These are phyloP conservation scores for Pouteria campechiana DNA, from an alignment of 179 eudicot genomes.

Conservation along the genomic window DNA sequence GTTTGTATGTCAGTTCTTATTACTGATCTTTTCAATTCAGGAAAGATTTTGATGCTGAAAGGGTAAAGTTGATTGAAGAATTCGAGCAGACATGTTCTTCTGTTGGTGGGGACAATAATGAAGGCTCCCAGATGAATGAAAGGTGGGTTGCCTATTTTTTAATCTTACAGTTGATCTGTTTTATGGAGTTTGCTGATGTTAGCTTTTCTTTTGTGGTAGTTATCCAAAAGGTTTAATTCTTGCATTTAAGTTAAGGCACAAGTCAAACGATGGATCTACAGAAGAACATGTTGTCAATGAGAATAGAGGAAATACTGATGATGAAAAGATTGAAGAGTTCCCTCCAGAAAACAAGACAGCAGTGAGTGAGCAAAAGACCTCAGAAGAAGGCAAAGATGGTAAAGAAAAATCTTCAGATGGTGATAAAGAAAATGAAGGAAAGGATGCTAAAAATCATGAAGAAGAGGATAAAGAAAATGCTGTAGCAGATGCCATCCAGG, in stretches of 20 bases:
- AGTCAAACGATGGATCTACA: constrained; percentile 25
- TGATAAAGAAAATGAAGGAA: constrained; percentile 29
- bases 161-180: too few species aligned
- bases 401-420: constrained; percentile 6
- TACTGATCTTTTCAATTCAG: constrained; percentile 17
- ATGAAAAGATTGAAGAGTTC: constrained; percentile 20
- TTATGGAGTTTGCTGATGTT: too few species aligned
- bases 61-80: constrained; percentile 53
- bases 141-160: too few species aligned
- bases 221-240: constrained; percentile 82
- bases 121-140: constrained; percentile 21
- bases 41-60: constrained; percentile 75
- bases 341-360: constrained; percentile 10
- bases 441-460: too few species aligned
- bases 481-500: constrained; percentile 15
- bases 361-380: constrained; percentile 14
- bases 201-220: constrained; percentile 27
- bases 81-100: constrained; percentile 23
- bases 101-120: constrained; percentile 20
- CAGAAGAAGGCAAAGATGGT: constrained; percentile 23
- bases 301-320: constrained; percentile 15
- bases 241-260: constrained; percentile 68
- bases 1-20: constrained; percentile 5
- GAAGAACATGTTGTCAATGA: constrained; percentile 25
- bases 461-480: constrained; percentile 34